These are phyloP conservation scores for Marchantia paleacea DNA, from an alignment of 225 moss, liverwort and hornwort genomes.

Conservation along the genomic window DNA sequence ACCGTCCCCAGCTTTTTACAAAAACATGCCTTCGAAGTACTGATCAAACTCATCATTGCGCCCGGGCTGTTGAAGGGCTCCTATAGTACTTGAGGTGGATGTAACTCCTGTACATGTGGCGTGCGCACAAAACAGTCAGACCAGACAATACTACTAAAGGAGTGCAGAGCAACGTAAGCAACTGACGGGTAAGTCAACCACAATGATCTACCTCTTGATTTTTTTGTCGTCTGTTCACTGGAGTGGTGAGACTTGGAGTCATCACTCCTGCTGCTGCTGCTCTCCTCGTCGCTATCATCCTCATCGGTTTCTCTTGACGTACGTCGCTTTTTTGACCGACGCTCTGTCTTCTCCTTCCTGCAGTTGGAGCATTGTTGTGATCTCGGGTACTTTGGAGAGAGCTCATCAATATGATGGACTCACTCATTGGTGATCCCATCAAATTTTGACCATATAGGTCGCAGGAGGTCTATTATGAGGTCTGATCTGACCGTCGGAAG, in stretches of 20 bases:
- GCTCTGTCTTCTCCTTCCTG: slow-evolving; percentile 26
- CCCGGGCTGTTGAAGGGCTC: slow-evolving; percentile 30
- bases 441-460: neutral
- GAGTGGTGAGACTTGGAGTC: slow-evolving; percentile 20
- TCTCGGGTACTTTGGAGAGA: neutral
- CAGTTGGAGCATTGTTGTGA: neutral
- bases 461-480: neutral
- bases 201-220: slow-evolving; percentile 1
- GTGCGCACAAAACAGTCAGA: slow-evolving; percentile 1
- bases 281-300: slow-evolving; percentile 24
- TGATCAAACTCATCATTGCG: slow-evolving; percentile 71
- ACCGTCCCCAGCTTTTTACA: slow-evolving; percentile 28
- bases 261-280: slow-evolving; percentile 17
- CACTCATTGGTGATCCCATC: neutral
- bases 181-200: neutral
- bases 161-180: neutral
- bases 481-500: neutral
- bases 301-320: slow-evolving; percentile 11
- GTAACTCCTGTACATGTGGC: neutral
- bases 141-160: slow-evolving; percentile 33
- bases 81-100: neutral
- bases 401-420: neutral
- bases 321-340: slow-evolving; percentile 8
- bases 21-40: slow-evolving; percentile 88
- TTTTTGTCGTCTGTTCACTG: slow-evolving; percentile 17